phyloP scores from a whole-genome alignment of 306 rosid species.

The Prinsepia uniflora region DNA sequence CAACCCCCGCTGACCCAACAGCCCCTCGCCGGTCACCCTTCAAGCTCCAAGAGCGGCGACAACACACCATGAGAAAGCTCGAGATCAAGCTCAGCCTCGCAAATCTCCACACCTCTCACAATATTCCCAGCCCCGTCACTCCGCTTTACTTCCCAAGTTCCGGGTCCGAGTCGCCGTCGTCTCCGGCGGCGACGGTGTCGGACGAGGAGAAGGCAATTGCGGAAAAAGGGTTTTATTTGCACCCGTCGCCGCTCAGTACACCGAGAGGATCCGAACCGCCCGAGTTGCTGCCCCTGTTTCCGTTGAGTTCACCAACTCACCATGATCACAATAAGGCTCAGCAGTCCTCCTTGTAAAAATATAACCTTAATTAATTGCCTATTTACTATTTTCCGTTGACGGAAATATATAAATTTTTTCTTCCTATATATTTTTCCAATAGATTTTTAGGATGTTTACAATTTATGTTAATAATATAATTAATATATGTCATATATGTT shows the following conservation, averaged over 20 bases:
- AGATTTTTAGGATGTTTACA: background rate
- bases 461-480: background rate
- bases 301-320: slow-evolving; percentile 35
- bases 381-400: background rate
- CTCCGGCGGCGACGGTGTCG: slow-evolving; percentile 19
- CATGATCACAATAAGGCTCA: background rate
- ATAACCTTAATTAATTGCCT: background rate
- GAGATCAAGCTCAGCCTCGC: slow-evolving; percentile 41
- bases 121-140: slow-evolving; percentile 38
- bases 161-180: slow-evolving; percentile 30
- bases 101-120: slow-evolving; percentile 28
- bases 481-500: background rate
- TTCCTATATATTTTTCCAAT: background rate
- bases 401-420: background rate
- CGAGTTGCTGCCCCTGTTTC: slow-evolving; percentile 42
- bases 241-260: slow-evolving; percentile 40
- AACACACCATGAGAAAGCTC: slow-evolving; percentile 37
- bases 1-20: slow-evolving; percentile 24
- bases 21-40: slow-evolving; percentile 43
- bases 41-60: slow-evolving; percentile 52
- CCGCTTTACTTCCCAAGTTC: slow-evolving; percentile 28
- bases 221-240: slow-evolving; percentile 35
- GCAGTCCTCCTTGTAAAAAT: background rate
- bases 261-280: slow-evolving; percentile 42
- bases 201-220: slow-evolving; percentile 35